Conservation (phyloP, 2,329 filamentous ascomycete genomes). For the Fusarium compactum region DNA sequence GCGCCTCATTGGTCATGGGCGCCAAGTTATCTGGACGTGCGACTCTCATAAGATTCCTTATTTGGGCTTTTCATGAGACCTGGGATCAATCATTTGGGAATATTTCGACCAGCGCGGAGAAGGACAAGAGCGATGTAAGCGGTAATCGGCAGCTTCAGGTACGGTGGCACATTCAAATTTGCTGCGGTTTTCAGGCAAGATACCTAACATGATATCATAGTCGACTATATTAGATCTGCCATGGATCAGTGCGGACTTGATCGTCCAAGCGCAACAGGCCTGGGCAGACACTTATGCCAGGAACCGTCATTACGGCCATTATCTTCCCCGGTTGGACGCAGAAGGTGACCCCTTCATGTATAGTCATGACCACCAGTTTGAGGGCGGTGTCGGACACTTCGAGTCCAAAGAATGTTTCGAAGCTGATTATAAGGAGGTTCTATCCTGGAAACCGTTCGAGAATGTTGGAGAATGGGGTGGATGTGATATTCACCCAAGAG, state of each 20-base stretch:
- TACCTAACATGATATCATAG: slow-evolving; percentile 47
- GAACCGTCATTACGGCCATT: slow-evolving; percentile 52
- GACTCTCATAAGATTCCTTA: slow-evolving; percentile 54
- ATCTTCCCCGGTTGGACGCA: slow-evolving; percentile 34
- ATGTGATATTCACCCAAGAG: slow-evolving; percentile 55
- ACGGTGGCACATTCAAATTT: slow-evolving; percentile 28
- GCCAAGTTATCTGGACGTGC: slow-evolving; percentile 58
- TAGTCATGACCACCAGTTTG: slow-evolving; percentile 34
- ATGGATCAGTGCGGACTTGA: slow-evolving; percentile 60
- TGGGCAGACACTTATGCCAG: slow-evolving; percentile 59
- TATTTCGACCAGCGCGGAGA: slow-evolving; percentile 12
- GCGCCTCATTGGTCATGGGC: slow-evolving; percentile 59
- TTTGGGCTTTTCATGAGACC: slow-evolving; percentile 53
- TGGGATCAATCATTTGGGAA: slow-evolving; percentile 57
- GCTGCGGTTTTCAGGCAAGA: background rate
- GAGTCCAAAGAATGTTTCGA: slow-evolving; percentile 54
- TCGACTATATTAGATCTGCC: slow-evolving; percentile 57
- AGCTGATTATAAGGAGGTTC: slow-evolving; percentile 50
- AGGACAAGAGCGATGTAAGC: slow-evolving; percentile 24
- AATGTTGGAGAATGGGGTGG: slow-evolving; percentile 40
- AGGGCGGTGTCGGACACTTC: slow-evolving; percentile 48
- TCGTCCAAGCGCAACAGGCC: slow-evolving; percentile 61
- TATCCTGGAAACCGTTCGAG: slow-evolving; percentile 42
- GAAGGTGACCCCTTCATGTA: slow-evolving; percentile 22
- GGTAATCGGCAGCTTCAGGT: slow-evolving; percentile 62